Base-by-base conservation (phyloP, 192 early-diverging fungal species). In the Oehlia diaphana region DNA sequence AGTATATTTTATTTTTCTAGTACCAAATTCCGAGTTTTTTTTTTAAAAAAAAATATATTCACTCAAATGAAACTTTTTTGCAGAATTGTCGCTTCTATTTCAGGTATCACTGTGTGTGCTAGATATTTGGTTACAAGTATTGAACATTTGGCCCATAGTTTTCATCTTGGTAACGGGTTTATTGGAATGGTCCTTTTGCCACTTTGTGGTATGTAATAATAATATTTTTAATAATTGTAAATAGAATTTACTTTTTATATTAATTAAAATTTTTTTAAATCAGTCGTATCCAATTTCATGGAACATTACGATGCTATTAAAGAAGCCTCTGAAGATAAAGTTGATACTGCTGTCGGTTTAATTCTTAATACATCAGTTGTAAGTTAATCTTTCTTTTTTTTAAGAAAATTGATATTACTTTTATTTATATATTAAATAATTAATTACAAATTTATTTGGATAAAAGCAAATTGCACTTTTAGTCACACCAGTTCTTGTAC, bases 131-230 rank as follows among this genome's bases (percentile, higher is more conserved):
- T 97, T 4, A 89, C 87, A 69, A 91, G 87, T 35, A 93, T 96
- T 76, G 94, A 95, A 80, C 84, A 88, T 9, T 65, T 96, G n/a
- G 92, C 94, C 8, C 79, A 90, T 66, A 76, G 79, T n/a, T 94
- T 88, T 85, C 83, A 89, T 76, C 83, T 98, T 47, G 90, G 85
- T 62, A 87, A 96, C 75, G 92, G 92, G 26, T 99, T 99, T 89
- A 93, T 99, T 23, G 97, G 97, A 19, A 92, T 97, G 81, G 92
- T 99, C 44, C 80, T 99, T 37, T 75, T 99, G 63, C 97, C 97
- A 2, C 90, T 94, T 97, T 78, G 95, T 97, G 89, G 92, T 80
- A 49, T 70, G 65, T 37, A 63, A 31, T 77, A 31, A 58, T 37
- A 42, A 39, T 7, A 39, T 7, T 42, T 42, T 78, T 35, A 78